Evolutionary conservation across 2,329 filamentous ascomycete species (phyloP).

Genomic region (Leptographium lundbergii): DNA sequence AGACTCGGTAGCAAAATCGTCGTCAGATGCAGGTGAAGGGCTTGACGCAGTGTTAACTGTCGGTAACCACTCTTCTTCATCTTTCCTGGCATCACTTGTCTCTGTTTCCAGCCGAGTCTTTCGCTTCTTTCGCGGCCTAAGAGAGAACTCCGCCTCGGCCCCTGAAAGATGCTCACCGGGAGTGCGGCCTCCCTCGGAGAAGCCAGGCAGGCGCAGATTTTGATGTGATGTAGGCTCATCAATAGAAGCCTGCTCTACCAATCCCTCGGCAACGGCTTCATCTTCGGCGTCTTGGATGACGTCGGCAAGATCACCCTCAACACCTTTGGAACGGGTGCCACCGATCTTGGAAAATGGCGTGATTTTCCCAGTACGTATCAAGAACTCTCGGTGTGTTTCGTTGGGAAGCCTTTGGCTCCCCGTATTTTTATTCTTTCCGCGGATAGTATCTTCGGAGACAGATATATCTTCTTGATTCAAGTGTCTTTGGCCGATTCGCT

Average conservation of each 20-base stretch:
- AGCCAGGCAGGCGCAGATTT: constrained; percentile 60
- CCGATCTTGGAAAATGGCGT: constrained; percentile 83
- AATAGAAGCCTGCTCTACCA: constrained; percentile 25
- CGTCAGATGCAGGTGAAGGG: constrained; percentile 9
- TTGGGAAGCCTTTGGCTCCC: constrained; percentile 55
- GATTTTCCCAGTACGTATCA: constrained; percentile 94
- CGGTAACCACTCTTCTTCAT: constrained; percentile 9
- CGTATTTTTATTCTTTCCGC: constrained; percentile 17
- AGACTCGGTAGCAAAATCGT: constrained; percentile 3
- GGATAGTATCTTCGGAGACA: constrained; percentile 20
- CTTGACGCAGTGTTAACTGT: constrained; percentile 14
- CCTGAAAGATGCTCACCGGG: constrained; percentile 19
- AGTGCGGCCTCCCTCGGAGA: constrained; percentile 34
- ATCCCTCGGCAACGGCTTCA: constrained; percentile 43
- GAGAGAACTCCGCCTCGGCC: constrained; percentile 40
- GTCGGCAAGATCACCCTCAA: constrained; percentile 60
- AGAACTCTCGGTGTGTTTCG: constrained; percentile 75
- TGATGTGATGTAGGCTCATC: constrained; percentile 54
- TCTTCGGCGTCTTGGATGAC: constrained; percentile 74
- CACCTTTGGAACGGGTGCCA: constrained; percentile 44
- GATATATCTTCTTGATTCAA: constrained; percentile 7
- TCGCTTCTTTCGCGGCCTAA: constrained; percentile 46
- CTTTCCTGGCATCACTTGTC: constrained; percentile 19
- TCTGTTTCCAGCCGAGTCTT: constrained; percentile 24
- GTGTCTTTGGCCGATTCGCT: constrained; percentile 66